Evolutionary conservation across 2,329 filamentous ascomycete genomes (phyloP), one percentile per base, ranked within the genome.

Genomic region (Mariannaea elegans): DNA sequence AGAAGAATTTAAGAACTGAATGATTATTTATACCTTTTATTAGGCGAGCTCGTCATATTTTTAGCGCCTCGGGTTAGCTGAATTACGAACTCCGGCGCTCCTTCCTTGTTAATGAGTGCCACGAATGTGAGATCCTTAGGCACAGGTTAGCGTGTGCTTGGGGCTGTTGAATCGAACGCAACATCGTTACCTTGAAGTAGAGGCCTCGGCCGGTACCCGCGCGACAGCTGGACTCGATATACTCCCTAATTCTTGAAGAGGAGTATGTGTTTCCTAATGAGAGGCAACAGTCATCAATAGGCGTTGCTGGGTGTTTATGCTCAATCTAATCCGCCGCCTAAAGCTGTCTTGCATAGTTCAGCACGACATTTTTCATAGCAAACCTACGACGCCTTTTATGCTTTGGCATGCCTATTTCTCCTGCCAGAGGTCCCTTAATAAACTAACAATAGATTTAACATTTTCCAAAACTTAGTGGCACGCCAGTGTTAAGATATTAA

Each of bases 181-280:
- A 49, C 10, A 29, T 12, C n/a, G n/a, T 49, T 49, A 49, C 46
- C 46, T 49, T 49, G 12, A 49, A 49, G 9, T 49, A n/a, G 13
- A 49, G 32, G 46, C 46, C 32, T 27, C 13, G 18, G 14, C 32
- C 14, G 14, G 46, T 49, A 8, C 32, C 14, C 19, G 13, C n/a
- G 9, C 21, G 21, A 23, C 4, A 27, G 32, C 31, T 27, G 21
- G 46, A 49, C 46, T 49, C 21, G n/a, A 49, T 39, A 12, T 49
- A 38, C 32, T 49, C 46, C 21, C 32, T 14, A 23, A 49, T 49
- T 16, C 13, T 4, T 12, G 46, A 49, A 49, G 32, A 49, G 24
- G 32, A 49, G 19, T 49, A 49, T 7, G 10, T 10, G 18, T 49
- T 49, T 4, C 46, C 13, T 7, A 49, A 38, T 29, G 38, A n/a